Evolutionary conservation across 495 filamentous ascomycete genomes (phyloP).

Genomic region (Neurospora sp.): DNA sequence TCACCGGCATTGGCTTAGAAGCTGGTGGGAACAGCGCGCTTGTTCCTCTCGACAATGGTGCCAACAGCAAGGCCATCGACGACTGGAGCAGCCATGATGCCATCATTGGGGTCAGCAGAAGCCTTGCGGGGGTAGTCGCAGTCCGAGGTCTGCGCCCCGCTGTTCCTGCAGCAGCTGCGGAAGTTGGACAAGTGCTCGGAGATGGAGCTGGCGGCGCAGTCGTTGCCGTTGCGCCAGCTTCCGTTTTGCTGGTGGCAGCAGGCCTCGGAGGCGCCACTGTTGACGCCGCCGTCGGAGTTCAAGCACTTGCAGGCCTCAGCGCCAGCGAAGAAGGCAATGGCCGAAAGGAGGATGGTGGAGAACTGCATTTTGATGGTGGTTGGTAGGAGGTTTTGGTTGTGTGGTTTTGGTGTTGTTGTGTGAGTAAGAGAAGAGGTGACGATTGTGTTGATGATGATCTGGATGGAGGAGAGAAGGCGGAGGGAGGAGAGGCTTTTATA

Average conservation of each 20-base stretch:
- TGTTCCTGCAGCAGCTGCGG: background rate
- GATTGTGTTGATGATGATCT: background rate
- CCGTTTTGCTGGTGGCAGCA: background rate
- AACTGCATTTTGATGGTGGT: background rate
- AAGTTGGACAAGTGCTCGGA: slow-evolving; percentile 38
- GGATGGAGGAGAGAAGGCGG: background rate
- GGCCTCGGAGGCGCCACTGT: background rate
- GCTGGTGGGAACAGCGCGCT: background rate
- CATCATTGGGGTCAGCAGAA: background rate
- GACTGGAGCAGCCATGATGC: background rate
- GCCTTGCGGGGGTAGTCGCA: background rate
- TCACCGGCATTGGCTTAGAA: background rate
- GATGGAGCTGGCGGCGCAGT: slow-evolving; percentile 36
- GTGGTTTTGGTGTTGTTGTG: background rate
- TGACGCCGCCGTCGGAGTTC: background rate
- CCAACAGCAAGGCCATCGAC: background rate
- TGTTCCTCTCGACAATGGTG: background rate
- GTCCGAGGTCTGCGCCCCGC: background rate
- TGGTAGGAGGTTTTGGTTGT: background rate
- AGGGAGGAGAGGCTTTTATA: background rate
- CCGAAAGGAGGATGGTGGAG: background rate
- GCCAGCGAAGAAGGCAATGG: background rate
- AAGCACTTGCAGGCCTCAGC: background rate
- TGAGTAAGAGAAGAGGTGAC: background rate
- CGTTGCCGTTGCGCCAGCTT: background rate